Conservation (phyloP, 306 rosid species). For the Cicer yamashitae region DNA sequence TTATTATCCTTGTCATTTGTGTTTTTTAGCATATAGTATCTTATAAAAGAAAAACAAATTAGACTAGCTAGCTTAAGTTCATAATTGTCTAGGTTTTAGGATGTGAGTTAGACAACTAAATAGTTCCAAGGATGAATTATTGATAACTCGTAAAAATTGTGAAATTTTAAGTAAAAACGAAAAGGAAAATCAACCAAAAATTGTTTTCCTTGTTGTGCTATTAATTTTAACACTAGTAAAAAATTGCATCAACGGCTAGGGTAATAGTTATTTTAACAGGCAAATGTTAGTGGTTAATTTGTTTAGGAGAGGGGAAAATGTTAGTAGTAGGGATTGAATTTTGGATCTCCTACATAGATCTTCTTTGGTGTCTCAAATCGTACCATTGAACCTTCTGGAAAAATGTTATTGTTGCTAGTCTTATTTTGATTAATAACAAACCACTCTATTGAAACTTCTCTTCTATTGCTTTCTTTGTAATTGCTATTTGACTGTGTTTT, state of each 20-base stretch:
- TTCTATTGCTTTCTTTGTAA: background rate
- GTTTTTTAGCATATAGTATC: background rate
- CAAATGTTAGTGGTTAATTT: too few relatives aligned
- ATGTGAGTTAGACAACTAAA: background rate
- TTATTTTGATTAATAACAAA: background rate
- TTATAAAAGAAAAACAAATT: constrained; percentile 20
- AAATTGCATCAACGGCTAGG: background rate
- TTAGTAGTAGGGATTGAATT: too few relatives aligned
- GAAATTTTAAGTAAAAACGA: background rate
- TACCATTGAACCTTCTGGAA: too few relatives aligned
- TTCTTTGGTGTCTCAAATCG: too few relatives aligned
- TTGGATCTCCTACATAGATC: too few relatives aligned
- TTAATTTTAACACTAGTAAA: background rate
- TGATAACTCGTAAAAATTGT: background rate
- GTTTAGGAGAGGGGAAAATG: too few relatives aligned
- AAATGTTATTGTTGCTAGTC: background rate
- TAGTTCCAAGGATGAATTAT: background rate
- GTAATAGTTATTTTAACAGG: too few relatives aligned
- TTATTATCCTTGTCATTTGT: background rate
- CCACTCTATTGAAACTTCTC: background rate
- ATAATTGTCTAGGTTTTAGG: constrained; percentile 14
- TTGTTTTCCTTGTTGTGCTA: background rate
- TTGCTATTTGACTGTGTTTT: background rate
- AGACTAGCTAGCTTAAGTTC: background rate
- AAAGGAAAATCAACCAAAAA: background rate